These are phyloP conservation scores for Spongospora subterranea DNA, from an alignment of 208 protist genomes.

Conservation along the genomic window DNA sequence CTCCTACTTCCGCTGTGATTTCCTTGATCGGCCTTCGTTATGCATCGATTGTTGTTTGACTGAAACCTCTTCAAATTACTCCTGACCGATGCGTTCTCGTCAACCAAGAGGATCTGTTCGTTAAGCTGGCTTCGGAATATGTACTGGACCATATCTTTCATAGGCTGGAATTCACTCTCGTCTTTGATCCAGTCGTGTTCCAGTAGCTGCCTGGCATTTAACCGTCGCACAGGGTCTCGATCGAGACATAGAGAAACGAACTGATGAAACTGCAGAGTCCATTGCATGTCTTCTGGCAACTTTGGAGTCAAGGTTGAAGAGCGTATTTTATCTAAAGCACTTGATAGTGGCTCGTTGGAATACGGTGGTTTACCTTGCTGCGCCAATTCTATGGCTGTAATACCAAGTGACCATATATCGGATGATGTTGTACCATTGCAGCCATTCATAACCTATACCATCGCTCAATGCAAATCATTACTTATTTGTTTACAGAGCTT, in stretches of 20 bases:
- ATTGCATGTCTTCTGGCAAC: conserved; percentile 43
- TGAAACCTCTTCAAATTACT: conserved; percentile 37
- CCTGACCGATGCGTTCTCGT: conserved; percentile 4
- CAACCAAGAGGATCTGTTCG: conserved; percentile 42
- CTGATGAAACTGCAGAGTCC: conserved; percentile 67
- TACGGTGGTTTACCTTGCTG: conserved; percentile 69
- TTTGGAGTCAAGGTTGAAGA: conserved; percentile 63
- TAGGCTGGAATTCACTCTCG: neutral
- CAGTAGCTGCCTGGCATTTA: conserved; percentile 62
- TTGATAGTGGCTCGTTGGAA: conserved; percentile 67
- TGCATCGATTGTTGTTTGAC: no score
- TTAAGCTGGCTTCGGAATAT: neutral
- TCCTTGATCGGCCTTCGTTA: no score
- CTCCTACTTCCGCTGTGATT: no score
- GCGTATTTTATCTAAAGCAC: conserved; percentile 72
- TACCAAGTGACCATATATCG: conserved; percentile 77
- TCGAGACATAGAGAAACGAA: conserved; percentile 71
- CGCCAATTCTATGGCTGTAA: conserved; percentile 74
- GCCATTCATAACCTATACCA: conserved; percentile 19
- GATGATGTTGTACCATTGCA: neutral
- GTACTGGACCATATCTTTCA: neutral
- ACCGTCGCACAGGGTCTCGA: conserved; percentile 66
- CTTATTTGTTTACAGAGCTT: conserved; percentile 58
- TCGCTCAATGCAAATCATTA: neutral
- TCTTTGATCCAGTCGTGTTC: conserved; percentile 66